Percentiles rank a stretch among this genome's conserved stretches.
Evolutionary conservation across 768 basidiomycete genomes (phyloP).

Genomic region (Termitomyces sp.): DNA sequence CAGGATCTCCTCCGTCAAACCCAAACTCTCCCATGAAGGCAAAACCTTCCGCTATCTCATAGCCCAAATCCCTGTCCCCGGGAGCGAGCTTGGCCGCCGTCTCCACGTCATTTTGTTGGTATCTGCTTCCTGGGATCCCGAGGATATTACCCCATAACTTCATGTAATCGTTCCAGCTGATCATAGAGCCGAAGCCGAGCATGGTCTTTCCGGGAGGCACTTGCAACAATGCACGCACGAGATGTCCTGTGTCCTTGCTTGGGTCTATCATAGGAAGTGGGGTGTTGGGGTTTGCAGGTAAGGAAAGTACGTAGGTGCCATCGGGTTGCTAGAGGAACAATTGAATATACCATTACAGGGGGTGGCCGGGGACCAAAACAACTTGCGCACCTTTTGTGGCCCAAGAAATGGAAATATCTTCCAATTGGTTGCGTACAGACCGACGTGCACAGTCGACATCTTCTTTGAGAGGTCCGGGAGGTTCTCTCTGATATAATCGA

Average conservation of each 20-base stretch:
- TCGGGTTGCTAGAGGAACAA: conserved; percentile 2
- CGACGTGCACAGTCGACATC: conserved; percentile 3
- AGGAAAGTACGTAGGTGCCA: conserved; percentile 3
- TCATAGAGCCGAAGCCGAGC: conserved; percentile 13
- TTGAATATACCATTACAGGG: no score
- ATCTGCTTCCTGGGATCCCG: conserved; percentile 1
- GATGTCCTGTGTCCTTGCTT: conserved; percentile 4
- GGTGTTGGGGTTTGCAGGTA: not conserved
- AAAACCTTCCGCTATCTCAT: conserved; percentile 4
- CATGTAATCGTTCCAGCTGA: conserved; percentile 10
- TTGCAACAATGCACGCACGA: conserved; percentile 7
- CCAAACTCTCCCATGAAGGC: conserved; percentile 10
- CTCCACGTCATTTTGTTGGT: not conserved
- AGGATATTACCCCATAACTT: conserved; percentile 9
- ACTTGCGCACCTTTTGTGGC: conserved; percentile 1
- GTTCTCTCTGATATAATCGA: conserved; percentile 2
- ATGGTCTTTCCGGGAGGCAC: conserved; percentile 6
- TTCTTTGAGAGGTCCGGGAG: conserved; percentile 7
- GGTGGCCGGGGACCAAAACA: not conserved
- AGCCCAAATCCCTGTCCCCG: not conserved
- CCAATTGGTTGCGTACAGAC: conserved; percentile 10
- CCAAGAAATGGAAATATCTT: not conserved
- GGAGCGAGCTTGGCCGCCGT: not conserved
- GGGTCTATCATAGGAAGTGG: conserved; percentile 10
- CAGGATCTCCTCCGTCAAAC: conserved; percentile 8